Conservation (phyloP, 2,329 filamentous ascomycete genomes). For the Plectosphaerella sp. region DNA sequence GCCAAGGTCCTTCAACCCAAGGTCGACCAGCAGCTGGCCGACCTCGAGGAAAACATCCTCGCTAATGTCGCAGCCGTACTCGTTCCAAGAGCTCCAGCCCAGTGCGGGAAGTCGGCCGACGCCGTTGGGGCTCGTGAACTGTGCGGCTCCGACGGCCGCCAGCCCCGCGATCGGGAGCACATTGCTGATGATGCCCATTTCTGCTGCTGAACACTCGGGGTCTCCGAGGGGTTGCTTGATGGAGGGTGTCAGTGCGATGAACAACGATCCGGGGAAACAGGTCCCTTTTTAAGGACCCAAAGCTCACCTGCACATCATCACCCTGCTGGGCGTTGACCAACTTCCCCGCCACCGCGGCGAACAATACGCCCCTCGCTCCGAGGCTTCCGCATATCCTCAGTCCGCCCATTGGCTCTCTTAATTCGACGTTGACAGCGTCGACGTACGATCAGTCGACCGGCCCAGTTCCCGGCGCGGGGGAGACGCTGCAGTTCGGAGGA, state of each 20-base stretch:
- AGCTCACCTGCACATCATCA: neutral
- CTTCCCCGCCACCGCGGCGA: neutral
- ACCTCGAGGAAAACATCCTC: constrained; percentile 44
- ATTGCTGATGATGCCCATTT: constrained; percentile 3
- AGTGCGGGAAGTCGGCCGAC: constrained; percentile 29
- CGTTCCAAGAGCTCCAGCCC: constrained; percentile 51
- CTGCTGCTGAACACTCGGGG: neutral
- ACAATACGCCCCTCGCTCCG: neutral
- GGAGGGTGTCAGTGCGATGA: neutral
- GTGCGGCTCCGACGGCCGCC: constrained; percentile 2
- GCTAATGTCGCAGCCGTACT: constrained; percentile 44
- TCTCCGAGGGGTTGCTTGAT: neutral
- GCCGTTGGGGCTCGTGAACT: constrained; percentile 11
- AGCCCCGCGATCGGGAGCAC: constrained; percentile 4
- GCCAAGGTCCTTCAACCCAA: constrained; percentile 47
- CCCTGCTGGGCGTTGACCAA: neutral
- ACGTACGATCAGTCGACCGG: neutral
- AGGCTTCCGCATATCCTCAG: neutral
- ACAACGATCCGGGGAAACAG: neutral
- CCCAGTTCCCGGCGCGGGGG: neutral
- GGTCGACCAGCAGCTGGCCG: constrained; percentile 40
- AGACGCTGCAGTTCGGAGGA: neutral
- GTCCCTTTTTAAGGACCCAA: neutral
- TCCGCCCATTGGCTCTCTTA: neutral
- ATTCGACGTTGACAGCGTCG: neutral